These are phyloP conservation scores for Misopates orontium DNA, from an alignment of 257 asterid species.

Conservation along the genomic window DNA sequence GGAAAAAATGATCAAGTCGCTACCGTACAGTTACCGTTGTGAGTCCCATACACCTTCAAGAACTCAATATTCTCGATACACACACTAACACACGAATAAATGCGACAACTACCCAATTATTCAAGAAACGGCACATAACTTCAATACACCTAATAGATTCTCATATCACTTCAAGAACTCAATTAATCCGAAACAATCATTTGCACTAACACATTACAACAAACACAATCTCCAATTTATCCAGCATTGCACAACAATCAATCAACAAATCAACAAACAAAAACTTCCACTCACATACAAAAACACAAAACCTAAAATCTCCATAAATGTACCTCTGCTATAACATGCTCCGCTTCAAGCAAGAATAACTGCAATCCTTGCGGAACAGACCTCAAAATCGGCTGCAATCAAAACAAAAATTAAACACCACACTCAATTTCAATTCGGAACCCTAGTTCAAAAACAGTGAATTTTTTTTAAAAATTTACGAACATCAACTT, in stretches of 20 bases:
- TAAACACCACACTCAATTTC: neutral
- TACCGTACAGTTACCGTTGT: neutral
- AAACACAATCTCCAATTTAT: neutral
- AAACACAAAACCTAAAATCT: neutral
- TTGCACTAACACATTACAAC: neutral
- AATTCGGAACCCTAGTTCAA: slow-evolving; percentile 34
- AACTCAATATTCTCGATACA: slow-evolving; percentile 14
- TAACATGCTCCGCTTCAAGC: slow-evolving; percentile 65
- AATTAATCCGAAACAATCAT: too few relatives aligned
- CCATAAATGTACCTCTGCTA: slow-evolving; percentile 57
- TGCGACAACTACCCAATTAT: neutral
- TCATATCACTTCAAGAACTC: neutral
- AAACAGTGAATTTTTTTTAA: neutral
- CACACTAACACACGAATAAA: too few relatives aligned
- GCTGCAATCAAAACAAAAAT: slow-evolving; percentile 38
- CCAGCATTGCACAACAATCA: neutral
- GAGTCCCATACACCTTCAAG: slow-evolving; percentile 6
- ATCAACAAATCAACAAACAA: slow-evolving; percentile 2
- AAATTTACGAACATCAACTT: slow-evolving; percentile 58
- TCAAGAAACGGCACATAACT: slow-evolving; percentile 7
- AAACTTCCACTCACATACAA: slow-evolving; percentile 2
- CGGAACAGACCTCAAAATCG: slow-evolving; percentile 66
- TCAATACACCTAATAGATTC: neutral
- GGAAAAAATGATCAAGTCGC: neutral
- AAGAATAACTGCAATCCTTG: slow-evolving; percentile 61